Conservation (phyloP, 2,329 filamentous ascomycete species). For the Seiridium unicorne region DNA sequence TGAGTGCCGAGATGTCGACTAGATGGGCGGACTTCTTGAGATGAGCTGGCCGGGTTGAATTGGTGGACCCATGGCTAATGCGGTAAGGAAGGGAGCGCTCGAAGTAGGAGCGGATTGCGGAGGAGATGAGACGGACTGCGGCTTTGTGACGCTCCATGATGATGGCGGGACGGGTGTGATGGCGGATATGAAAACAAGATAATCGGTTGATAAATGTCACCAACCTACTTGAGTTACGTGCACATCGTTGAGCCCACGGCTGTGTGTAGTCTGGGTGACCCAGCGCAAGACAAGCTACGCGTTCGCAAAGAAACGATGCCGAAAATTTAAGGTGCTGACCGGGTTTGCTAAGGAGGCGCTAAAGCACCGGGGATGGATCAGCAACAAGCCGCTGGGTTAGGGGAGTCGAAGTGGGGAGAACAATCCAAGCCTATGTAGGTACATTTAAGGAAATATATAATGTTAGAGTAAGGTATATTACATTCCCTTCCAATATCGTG, state of each 20-base stretch:
- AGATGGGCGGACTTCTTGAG: slow-evolving; percentile 33
- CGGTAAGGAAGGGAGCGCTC: slow-evolving; percentile 59
- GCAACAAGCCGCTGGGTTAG: slow-evolving; percentile 15
- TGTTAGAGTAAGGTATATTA: too few relatives aligned
- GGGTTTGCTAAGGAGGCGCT: slow-evolving; percentile 7
- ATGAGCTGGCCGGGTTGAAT: slow-evolving; percentile 63
- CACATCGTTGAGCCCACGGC: too few relatives aligned
- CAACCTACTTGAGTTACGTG: neutral
- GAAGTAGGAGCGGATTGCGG: slow-evolving; percentile 47
- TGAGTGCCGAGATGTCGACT: slow-evolving; percentile 66
- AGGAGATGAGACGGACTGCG: slow-evolving; percentile 45
- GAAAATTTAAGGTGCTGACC: slow-evolving; percentile 2
- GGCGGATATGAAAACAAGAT: neutral
- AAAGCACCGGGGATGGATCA: neutral
- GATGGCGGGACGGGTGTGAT: neutral
- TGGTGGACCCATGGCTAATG: slow-evolving; percentile 76
- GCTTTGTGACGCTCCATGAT: slow-evolving; percentile 51
- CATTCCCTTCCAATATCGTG: too few relatives aligned
- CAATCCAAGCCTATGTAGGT: too few relatives aligned
- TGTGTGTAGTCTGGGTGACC: too few relatives aligned
- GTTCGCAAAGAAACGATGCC: neutral
- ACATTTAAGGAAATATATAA: too few relatives aligned
- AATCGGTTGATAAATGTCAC: neutral
- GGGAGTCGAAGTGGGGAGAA: slow-evolving; percentile 2
- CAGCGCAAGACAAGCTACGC: neutral